Percentiles rank a stretch among this genome's conserved stretches.
Evolutionary conservation across 129 eudicot genomes (phyloP).

Genomic region (Kitagawia praeruptora): DNA sequence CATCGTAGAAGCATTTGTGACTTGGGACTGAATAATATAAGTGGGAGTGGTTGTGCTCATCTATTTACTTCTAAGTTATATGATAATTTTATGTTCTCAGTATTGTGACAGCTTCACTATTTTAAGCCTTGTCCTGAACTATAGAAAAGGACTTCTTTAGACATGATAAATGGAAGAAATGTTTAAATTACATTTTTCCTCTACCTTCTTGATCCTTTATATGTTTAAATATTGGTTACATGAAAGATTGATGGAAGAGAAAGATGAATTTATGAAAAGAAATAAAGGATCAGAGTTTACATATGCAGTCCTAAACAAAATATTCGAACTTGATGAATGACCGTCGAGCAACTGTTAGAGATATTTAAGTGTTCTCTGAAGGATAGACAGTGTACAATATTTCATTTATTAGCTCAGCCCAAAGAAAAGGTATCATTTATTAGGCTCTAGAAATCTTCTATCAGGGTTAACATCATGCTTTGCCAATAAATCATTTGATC

Average conservation of each 20-base stretch:
- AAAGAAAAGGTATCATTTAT: not conserved
- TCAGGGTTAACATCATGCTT: not conserved
- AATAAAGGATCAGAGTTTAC: not conserved
- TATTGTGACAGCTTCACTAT: not conserved
- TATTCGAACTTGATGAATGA: not conserved
- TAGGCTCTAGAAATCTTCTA: not conserved
- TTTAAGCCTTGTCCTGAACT: not conserved
- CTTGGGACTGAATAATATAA: not conserved
- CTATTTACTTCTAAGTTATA: not conserved
- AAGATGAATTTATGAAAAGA: not conserved
- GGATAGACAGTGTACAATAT: not conserved
- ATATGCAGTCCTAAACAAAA: not conserved
- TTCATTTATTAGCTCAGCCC: not conserved
- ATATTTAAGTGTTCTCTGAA: not conserved
- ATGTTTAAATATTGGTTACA: not conserved
- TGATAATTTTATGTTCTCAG: not conserved
- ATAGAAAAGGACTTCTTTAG: not conserved
- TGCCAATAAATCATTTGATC: not conserved
- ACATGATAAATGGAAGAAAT: not conserved
- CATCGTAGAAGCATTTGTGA: not conserved
- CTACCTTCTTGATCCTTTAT: not conserved
- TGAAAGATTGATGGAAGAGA: not conserved
- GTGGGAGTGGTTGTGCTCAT: not conserved
- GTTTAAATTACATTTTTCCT: not conserved
- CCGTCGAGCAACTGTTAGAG: not conserved